Percentiles rank a stretch among this genome's conserved stretches.
phyloP scores from a whole-genome alignment of 2,329 filamentous ascomycete genomes.

The Ophiocordyceps polyrhachis-furcata region DNA sequence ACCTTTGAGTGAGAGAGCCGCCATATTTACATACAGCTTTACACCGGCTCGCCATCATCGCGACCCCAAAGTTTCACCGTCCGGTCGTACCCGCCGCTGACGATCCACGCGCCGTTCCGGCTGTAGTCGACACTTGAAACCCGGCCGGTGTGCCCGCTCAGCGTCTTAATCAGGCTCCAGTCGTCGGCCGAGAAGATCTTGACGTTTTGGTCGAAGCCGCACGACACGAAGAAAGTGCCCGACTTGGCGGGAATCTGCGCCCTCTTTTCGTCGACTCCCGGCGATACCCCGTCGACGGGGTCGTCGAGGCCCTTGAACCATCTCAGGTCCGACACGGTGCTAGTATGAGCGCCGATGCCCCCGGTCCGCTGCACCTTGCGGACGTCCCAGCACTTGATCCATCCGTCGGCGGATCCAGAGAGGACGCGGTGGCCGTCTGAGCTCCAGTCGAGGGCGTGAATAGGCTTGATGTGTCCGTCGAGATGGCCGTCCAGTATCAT shows the following conservation, averaged over 20 bases:
- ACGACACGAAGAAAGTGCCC: constrained; percentile 77
- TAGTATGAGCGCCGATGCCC: constrained; percentile 77
- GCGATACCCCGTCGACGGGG: constrained; percentile 39
- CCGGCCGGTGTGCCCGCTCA: constrained; percentile 81
- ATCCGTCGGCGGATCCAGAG: constrained; percentile 84
- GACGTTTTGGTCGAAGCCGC: constrained; percentile 86
- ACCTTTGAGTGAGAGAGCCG: no score
- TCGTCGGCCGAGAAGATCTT: constrained; percentile 95
- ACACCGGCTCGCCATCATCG: constrained; percentile 45
- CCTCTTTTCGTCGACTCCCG: constrained; percentile 47
- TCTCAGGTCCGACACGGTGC: constrained; percentile 76
- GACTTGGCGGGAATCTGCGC: constrained; percentile 58
- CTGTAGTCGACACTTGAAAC: constrained; percentile 84
- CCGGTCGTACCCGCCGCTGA: constrained; percentile 81
- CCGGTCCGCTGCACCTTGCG: constrained; percentile 71
- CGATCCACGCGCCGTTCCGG: constrained; percentile 74
- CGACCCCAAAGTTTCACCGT: constrained; percentile 94
- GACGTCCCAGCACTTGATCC: constrained; percentile 96
- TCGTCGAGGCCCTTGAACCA: constrained; percentile 87
- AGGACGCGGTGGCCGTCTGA: constrained; percentile 80
- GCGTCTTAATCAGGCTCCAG: constrained; percentile 73
- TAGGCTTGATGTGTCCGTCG: constrained; percentile 68
- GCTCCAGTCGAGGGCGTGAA: constrained; percentile 85
- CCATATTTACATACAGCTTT: neutral
- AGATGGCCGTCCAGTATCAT: constrained; percentile 88